Evolutionary conservation across 768 basidiomycete genomes (phyloP), one percentile per base, ranked within the genome.

Genomic region (Rhodotorula babjevae): DNA sequence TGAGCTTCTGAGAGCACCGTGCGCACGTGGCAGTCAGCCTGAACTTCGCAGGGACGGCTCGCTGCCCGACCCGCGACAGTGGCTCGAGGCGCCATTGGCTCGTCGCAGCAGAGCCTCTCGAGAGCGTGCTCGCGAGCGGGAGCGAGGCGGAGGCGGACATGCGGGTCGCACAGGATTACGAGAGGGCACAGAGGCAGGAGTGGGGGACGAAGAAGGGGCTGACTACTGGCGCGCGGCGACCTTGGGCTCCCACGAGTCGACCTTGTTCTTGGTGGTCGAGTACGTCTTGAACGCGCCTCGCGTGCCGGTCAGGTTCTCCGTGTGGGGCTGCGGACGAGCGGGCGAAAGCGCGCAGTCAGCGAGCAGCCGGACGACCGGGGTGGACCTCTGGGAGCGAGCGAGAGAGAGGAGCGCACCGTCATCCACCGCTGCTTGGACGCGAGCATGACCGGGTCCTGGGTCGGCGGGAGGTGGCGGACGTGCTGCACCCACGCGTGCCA

Each of bases 401-500:
- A 31, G 9, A 16, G 50, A 27, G 56, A 42, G 14, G 69, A 27
- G 83, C 91, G 76, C 82, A 95, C 94, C 19, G 87, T 86, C 80
- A 91, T 85, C 94, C 94, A 98, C 0, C 88, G 82, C 3, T 90
- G 92, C 44, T 87, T 86, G 52, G 85, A 77, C 69, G 84, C 86
- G 78, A 89, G 86, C 81, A 95, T 83, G 36, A 92, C 82, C 2
- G 84, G 79, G 78, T 98, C 95, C 69, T 89, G 84, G 1, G 85
- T 83, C 1, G 95, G 95, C 10, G 92, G 86, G 36, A 88, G 87
- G 76, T 88, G 86, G 61, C 95, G 90, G 78, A 95, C 96, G 79
- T 96, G 93, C 18, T 86, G 85, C 50, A 97, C 82, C 94, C 94
- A 98, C 10, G 93, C 88, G 83, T 96, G 95, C 95, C 95, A 97